phyloP scores from a whole-genome alignment of 352 stramenopile genomes.

The Pythium scleroteichum region DNA sequence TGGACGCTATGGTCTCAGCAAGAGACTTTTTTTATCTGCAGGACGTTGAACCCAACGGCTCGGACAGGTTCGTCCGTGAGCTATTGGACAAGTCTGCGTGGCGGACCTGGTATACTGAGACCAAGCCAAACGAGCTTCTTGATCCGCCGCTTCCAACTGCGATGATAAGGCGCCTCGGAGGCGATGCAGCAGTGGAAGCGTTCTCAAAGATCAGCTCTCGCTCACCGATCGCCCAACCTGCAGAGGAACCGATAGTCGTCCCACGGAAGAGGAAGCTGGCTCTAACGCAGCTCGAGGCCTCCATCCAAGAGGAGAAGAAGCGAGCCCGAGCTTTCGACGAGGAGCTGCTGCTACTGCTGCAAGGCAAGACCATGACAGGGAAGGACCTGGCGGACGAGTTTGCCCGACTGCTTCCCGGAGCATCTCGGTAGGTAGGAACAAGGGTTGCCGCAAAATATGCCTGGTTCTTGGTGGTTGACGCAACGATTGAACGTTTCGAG shows the following conservation, averaged over 20 bases:
- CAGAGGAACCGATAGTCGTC: background rate
- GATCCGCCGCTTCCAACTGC: constrained; percentile 48
- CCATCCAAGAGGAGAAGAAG: constrained; percentile 43
- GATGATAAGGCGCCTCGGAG: constrained; percentile 27
- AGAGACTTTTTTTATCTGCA: background rate
- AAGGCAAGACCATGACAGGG: constrained; percentile 55
- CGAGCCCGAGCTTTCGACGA: constrained; percentile 45
- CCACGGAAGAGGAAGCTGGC: constrained; percentile 12
- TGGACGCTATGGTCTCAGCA: background rate
- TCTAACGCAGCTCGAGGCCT: constrained; percentile 18
- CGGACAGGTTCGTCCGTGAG: constrained; percentile 43
- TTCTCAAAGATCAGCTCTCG: constrained; percentile 8
- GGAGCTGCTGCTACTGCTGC: constrained; percentile 58
- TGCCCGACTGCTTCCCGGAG: constrained; percentile 19
- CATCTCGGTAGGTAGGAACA: background rate
- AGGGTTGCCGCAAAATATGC: too few relatives aligned
- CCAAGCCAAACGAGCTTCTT: constrained; percentile 43
- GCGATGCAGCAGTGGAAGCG: constrained; percentile 9
- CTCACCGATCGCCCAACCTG: background rate
- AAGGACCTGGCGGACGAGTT: constrained; percentile 54
- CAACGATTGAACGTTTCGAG: constrained; percentile 4
- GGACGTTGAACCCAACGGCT: background rate
- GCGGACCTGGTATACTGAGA: constrained; percentile 60
- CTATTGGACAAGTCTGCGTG: constrained; percentile 47
- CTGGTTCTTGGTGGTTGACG: too few relatives aligned